These are phyloP conservation scores for Drechslera avenae DNA, from an alignment of 2,329 filamentous ascomycete genomes.

Conservation along the genomic window DNA sequence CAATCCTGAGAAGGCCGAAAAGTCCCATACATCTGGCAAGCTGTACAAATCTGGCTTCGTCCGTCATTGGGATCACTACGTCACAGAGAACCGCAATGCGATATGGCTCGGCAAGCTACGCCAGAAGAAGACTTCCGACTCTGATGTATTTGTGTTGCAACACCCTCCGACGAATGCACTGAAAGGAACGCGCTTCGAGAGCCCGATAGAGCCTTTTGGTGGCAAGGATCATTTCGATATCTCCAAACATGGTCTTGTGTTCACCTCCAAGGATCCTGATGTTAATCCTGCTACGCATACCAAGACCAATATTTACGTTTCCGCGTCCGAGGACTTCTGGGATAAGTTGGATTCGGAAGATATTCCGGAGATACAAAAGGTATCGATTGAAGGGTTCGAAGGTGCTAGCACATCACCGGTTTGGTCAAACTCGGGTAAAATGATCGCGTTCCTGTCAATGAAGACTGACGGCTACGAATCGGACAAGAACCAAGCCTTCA, in stretches of 20 bases:
- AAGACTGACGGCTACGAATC: slow-evolving; percentile 76
- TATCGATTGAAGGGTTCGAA: slow-evolving; percentile 62
- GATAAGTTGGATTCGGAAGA: slow-evolving; percentile 19
- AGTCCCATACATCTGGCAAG: slow-evolving; percentile 67
- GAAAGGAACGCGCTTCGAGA: slow-evolving; percentile 63
- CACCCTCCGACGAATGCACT: slow-evolving; percentile 67
- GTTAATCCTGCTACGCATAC: slow-evolving; percentile 76
- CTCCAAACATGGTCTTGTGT: slow-evolving; percentile 67
- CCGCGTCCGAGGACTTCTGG: slow-evolving; percentile 64
- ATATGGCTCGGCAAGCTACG: slow-evolving; percentile 72
- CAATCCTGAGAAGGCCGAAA: slow-evolving; percentile 66
- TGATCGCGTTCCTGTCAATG: slow-evolving; percentile 81
- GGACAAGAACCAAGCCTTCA: slow-evolving; percentile 72
- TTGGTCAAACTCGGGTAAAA: slow-evolving; percentile 74
- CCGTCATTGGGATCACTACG: slow-evolving; percentile 82
- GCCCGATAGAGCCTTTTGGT: slow-evolving; percentile 78
- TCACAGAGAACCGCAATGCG: slow-evolving; percentile 69
- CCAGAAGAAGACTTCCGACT: slow-evolving; percentile 21
- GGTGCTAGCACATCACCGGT: slow-evolving; percentile 70
- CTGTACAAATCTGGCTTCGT: slow-evolving; percentile 78
- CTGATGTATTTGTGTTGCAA: not conserved
- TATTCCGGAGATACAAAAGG: slow-evolving; percentile 52
- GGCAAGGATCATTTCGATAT: slow-evolving; percentile 82
- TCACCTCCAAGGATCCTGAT: slow-evolving; percentile 75
- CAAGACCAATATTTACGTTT: slow-evolving; percentile 78